Evolutionary conservation across 192 early-diverging fungal genomes (phyloP), one percentile per base, ranked within the genome.

Genomic region (Linnemannia exigua): DNA sequence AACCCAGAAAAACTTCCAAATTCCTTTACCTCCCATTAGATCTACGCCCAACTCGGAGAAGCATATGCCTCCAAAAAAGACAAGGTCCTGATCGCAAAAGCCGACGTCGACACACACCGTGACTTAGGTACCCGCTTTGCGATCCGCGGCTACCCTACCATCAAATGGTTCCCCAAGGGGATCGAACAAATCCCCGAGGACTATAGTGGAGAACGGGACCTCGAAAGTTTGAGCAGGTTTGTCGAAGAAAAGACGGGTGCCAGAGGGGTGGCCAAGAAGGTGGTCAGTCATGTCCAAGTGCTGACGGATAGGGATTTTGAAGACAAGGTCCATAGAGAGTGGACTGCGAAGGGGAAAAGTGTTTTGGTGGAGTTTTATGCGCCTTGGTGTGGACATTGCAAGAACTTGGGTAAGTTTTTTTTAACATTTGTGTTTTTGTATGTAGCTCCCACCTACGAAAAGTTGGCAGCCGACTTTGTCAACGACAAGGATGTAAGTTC

Each of bases 301-400:
- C 91, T 99, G 50, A 92, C 93, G 71, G 89, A 91, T 63, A 88
- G 84, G 37, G 93, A 90, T 71, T 98, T 99, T 89, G 92, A 97
- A 54, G 83, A 91, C 22, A 89, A 93, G 33, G 95, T 94, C 17
- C 71, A n/a, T 94, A 25, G 93, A 95, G 70, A 84, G 92, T 67
- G 79, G n/a, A n/a, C n/a, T n/a, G n/a, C n/a, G n/a, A n/a, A n/a
- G n/a, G n/a, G 89, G 71, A 95, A 94, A 75, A 93, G 92, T 84
- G 93, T 93, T 5, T 87, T 99, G 79, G 97, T 98, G 28, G 95
- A 97, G 88, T 98, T 98, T 87, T 97, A 94, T 89, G 97, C 97
- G 17, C 94, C 94, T 28, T 97, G 96, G 95, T 97, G 95, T 87
- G 95, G 94, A 4, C 94, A 97, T 87, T 97, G 90, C 85, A 87